phyloP scores from a whole-genome alignment of 306 rosid species.

The Pterocarpus santalinus region DNA sequence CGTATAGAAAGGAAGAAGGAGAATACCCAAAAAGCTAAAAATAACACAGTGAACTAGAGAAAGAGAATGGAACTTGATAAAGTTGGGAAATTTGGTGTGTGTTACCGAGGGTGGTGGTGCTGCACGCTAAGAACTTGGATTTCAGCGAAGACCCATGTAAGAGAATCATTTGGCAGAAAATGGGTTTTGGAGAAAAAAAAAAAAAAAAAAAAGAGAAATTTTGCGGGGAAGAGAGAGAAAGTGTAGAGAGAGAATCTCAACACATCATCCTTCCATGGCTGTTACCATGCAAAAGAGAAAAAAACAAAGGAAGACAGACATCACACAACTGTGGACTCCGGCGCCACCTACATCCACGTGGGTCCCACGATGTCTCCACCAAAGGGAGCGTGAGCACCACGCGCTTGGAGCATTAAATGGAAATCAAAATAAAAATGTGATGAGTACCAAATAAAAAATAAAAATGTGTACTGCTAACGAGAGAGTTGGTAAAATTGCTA shows the following conservation, averaged over 20 bases:
- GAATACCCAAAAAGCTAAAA: conserved; percentile 33
- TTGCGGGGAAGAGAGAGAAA: conserved; percentile 41
- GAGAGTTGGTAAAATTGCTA: too few relatives aligned
- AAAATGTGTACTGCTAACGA: too few relatives aligned
- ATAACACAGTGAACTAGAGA: not conserved
- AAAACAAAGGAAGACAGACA: conserved; percentile 38
- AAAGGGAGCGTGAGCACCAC: conserved; percentile 38
- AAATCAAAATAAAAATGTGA: too few relatives aligned
- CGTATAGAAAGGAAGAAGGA: conserved; percentile 27
- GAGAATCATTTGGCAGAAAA: conserved; percentile 53
- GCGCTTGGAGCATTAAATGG: conserved; percentile 22
- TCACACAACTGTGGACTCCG: conserved; percentile 24
- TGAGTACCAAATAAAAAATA: too few relatives aligned
- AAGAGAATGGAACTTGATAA: conserved; percentile 14
- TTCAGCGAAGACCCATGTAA: conserved; percentile 54
- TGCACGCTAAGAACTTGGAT: conserved; percentile 47
- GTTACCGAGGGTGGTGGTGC: conserved; percentile 42
- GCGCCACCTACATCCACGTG: conserved; percentile 44
- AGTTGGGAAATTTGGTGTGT: conserved; percentile 40
- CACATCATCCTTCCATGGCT: conserved; percentile 16
- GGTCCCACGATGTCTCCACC: not conserved
- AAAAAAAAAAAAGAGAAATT: conserved; percentile 13
- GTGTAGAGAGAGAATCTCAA: conserved; percentile 42
- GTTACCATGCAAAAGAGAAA: conserved; percentile 54
- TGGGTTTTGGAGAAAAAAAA: conserved; percentile 27